A percentile compares a stretch with the other conserved stretches of the same genome.
phyloP scores from a whole-genome alignment of 1,284 basidiomycete species.

The Sparassis latifolia region DNA sequence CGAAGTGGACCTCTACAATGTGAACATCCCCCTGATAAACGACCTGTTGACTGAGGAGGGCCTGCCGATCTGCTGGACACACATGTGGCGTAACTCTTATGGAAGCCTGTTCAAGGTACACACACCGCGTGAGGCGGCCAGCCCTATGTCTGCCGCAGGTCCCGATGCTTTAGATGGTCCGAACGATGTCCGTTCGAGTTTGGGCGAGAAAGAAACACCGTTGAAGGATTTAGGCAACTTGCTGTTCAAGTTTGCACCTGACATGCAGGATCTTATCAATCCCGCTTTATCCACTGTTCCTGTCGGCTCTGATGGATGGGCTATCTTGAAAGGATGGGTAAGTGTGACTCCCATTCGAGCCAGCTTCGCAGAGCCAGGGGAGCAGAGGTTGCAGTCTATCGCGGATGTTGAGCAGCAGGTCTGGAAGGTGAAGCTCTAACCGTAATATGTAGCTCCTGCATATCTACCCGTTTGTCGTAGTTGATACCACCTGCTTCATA shows the following conservation, averaged over 20 bases:
- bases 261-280: conserved; percentile 63
- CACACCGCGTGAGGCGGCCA: conserved; percentile 15
- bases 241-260: conserved; percentile 78
- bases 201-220: conserved; percentile 7
- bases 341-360: conserved; percentile 74
- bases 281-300: conserved; percentile 56
- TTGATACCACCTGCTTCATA: too few relatives aligned
- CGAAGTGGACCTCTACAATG: conserved; percentile 74
- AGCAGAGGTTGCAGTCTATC: conserved; percentile 16
- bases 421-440: conserved; percentile 50
- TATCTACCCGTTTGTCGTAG: too few relatives aligned
- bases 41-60: conserved; percentile 48
- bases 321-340: conserved; percentile 56
- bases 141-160: conserved; percentile 31
- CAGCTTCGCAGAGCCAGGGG: conserved; percentile 58
- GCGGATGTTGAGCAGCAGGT: conserved; percentile 32
- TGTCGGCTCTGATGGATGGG: conserved; percentile 78
- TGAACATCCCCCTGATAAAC: conserved; percentile 76
- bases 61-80: conserved; percentile 67
- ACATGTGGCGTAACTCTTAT: conserved; percentile 73
- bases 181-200: conserved; percentile 8
- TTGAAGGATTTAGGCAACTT: conserved; percentile 35
- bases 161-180: conserved; percentile 26
- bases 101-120: conserved; percentile 63
- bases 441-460: not conserved